Conservation (phyloP, 805 yeast species). For the Candida silvicultrix region DNA sequence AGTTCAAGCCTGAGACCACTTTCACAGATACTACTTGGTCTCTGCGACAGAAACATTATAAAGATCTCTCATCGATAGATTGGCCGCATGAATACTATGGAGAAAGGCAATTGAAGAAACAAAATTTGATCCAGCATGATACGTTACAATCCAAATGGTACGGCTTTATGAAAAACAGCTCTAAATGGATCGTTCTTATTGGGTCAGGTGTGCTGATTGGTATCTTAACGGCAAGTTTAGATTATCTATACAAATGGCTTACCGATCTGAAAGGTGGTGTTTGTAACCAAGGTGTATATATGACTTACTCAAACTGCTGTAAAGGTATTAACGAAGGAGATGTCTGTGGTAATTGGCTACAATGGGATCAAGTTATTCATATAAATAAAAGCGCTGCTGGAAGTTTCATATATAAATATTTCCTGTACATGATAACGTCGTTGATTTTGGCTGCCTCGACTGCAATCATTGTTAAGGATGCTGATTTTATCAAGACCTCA, state of each 20-base stretch:
- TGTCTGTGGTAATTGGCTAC: slow-evolving; percentile 27
- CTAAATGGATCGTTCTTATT: slow-evolving; percentile 42
- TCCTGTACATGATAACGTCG: slow-evolving; percentile 32
- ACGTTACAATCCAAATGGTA: slow-evolving; percentile 1
- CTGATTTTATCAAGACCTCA: slow-evolving; percentile 39
- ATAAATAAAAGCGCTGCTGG: slow-evolving; percentile 19
- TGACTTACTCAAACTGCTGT: slow-evolving; percentile 27
- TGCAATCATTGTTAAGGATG: slow-evolving; percentile 20
- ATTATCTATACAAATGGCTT: slow-evolving; percentile 42
- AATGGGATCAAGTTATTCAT: slow-evolving; percentile 26
- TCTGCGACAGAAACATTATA: slow-evolving; percentile 22
- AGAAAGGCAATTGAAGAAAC: slow-evolving; percentile 6
- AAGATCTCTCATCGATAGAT: slow-evolving; percentile 39
- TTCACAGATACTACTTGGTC: neutral
- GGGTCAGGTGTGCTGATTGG: slow-evolving; percentile 42
- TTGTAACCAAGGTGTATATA: slow-evolving; percentile 31
- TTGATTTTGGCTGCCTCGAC: slow-evolving; percentile 33
- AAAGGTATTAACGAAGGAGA: slow-evolving; percentile 18
- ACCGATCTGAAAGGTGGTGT: slow-evolving; percentile 48
- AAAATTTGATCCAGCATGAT: neutral
- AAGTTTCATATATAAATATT: slow-evolving; percentile 26
- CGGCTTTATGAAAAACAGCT: slow-evolving; percentile 7
- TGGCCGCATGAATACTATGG: slow-evolving; percentile 42
- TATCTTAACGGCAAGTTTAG: slow-evolving; percentile 39
- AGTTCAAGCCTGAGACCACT: neutral